Conservation (phyloP, 1,139 yeast species). For the Yamadazyma epiphylla region DNA sequence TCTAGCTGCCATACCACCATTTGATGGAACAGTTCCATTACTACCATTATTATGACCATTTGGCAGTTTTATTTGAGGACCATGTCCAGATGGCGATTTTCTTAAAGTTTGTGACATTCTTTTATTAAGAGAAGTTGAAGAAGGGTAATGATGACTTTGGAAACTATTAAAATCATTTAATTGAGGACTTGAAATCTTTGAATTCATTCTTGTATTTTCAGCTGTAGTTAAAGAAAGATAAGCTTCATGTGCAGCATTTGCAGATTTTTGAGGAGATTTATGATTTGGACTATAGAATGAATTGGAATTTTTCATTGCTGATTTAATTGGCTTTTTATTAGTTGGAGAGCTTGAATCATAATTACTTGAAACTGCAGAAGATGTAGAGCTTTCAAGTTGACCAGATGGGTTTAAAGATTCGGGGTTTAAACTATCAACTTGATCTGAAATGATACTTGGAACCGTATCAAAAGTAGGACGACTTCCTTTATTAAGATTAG, state of each 20-base stretch:
- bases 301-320: slow-evolving; percentile 57
- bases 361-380: slow-evolving; percentile 17
- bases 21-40: background rate
- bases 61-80: slow-evolving; percentile 8
- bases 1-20: slow-evolving; percentile 14
- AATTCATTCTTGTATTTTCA: slow-evolving; percentile 70
- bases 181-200: slow-evolving; percentile 47
- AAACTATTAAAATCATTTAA: slow-evolving; percentile 17
- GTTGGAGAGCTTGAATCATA: slow-evolving; percentile 20
- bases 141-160: slow-evolving; percentile 14
- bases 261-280: slow-evolving; percentile 7
- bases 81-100: slow-evolving; percentile 17
- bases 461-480: slow-evolving; percentile 31
- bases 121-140: slow-evolving; percentile 13
- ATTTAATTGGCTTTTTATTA: slow-evolving; percentile 47
- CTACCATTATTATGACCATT: too few relatives aligned
- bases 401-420: background rate
- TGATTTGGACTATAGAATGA: slow-evolving; percentile 18
- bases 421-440: slow-evolving; percentile 1
- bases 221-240: slow-evolving; percentile 70
- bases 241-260: slow-evolving; percentile 52
- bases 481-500: slow-evolving; percentile 22
- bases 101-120: slow-evolving; percentile 32
- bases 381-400: slow-evolving; percentile 12
- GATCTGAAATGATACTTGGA: slow-evolving; percentile 25